phyloP scores from a whole-genome alignment of 2,329 filamentous ascomycete species.

The Fusarium nelsonii region DNA sequence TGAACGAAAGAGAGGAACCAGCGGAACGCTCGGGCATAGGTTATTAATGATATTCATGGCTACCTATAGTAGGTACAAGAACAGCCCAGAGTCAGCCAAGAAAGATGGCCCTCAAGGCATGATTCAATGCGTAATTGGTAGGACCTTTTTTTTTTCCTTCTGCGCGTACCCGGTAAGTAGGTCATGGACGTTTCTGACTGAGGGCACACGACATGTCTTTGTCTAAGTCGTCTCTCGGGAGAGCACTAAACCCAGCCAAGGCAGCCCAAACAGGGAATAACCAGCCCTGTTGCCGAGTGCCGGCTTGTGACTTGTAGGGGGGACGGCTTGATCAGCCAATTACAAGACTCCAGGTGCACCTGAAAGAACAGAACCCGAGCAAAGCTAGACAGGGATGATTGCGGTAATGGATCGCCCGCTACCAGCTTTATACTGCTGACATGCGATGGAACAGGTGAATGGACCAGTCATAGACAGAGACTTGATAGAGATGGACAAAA shows the following conservation, averaged over 20 bases:
- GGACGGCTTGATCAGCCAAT: constrained; percentile 5
- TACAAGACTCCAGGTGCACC: constrained; percentile 7
- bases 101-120: constrained; percentile 2
- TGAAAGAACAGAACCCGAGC: constrained; percentile 11
- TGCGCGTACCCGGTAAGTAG: constrained; percentile 16
- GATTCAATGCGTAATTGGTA: constrained; percentile 6
- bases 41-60: constrained; percentile 11
- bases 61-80: constrained; percentile 4
- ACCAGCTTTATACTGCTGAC: constrained; percentile 27
- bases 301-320: constrained; percentile 16
- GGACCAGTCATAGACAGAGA: constrained; percentile 24
- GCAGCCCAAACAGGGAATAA: constrained; percentile 27
- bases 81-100: constrained; percentile 7
- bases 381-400: constrained; percentile 23
- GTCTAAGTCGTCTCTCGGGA: constrained; percentile 20
- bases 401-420: constrained; percentile 24
- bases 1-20: constrained; percentile 4
- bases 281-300: constrained; percentile 27
- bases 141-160: neutral
- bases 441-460: constrained; percentile 18
- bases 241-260: constrained; percentile 12
- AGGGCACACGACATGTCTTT: constrained; percentile 35
- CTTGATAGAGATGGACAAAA: constrained; percentile 13
- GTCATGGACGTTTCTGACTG: constrained; percentile 11
- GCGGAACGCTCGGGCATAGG: constrained; percentile 27